Evolutionary conservation across 257 asterid genomes (phyloP).

Genomic region (Perilla frutescens): DNA sequence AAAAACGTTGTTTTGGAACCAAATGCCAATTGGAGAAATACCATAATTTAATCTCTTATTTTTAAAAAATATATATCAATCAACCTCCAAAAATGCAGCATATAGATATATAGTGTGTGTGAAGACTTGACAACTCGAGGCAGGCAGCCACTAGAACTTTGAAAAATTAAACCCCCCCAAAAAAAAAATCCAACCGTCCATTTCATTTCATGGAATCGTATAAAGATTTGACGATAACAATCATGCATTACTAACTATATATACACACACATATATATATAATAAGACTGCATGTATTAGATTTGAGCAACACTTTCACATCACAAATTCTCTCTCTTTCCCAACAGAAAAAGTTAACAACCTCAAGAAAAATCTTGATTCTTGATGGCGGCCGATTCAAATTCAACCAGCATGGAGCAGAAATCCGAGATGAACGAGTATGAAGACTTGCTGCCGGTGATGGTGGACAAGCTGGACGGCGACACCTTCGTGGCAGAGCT

Average conservation of each 20-base stretch:
- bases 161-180: background rate
- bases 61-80: background rate
- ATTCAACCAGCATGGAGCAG: conserved; percentile 26
- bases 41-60: too few relatives aligned
- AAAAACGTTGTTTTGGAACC: conserved; percentile 31
- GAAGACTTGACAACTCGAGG: conserved; percentile 21
- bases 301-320: background rate
- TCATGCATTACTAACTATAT: background rate
- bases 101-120: background rate
- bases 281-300: background rate
- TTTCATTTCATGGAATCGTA: conserved; percentile 1
- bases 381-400: background rate
- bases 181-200: conserved; percentile 32
- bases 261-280: background rate
- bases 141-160: conserved; percentile 17
- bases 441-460: conserved; percentile 69
- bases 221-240: conserved; percentile 2
- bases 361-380: background rate
- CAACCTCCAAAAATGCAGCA: conserved; percentile 30
- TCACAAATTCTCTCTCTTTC: background rate
- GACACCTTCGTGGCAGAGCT: conserved; percentile 58
- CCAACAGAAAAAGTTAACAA: background rate
- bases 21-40: conserved; percentile 3
- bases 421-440: conserved; percentile 35
- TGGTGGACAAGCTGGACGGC: conserved; percentile 78